These are phyloP conservation scores for Punctularia strigosozonata DNA, from an alignment of 768 basidiomycete genomes.

Conservation along the genomic window DNA sequence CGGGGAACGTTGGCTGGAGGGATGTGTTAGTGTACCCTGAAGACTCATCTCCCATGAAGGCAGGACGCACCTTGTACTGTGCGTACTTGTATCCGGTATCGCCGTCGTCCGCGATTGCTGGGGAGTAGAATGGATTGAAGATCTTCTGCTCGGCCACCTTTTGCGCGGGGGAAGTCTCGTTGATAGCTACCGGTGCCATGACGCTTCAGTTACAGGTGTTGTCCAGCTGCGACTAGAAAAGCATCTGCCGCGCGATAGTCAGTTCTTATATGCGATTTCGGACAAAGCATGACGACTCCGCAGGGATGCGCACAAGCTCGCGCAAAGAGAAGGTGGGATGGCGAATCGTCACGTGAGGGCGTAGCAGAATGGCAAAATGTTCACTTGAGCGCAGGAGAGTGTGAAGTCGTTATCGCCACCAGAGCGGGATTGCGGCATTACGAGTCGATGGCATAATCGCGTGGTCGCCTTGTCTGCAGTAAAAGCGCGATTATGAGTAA, in stretches of 20 bases:
- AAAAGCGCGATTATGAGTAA: too few relatives aligned
- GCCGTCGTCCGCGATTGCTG: slow-evolving; percentile 36
- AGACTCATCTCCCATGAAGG: background rate
- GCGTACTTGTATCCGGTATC: slow-evolving; percentile 42
- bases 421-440: too few relatives aligned
- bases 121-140: slow-evolving; percentile 63
- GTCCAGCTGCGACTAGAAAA: slow-evolving; percentile 1
- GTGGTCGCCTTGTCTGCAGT: too few relatives aligned
- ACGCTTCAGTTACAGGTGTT: background rate
- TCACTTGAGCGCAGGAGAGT: too few relatives aligned
- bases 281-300: background rate
- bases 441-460: too few relatives aligned
- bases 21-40: background rate
- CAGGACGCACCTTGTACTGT: slow-evolving; percentile 40
- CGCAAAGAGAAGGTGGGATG: slow-evolving; percentile 15
- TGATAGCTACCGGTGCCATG: slow-evolving; percentile 43
- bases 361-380: too few relatives aligned
- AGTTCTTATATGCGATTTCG: slow-evolving; percentile 1
- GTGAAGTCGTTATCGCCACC: too few relatives aligned
- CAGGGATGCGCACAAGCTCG: slow-evolving; percentile 6
- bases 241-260: background rate
- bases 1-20: slow-evolving; percentile 50
- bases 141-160: slow-evolving; percentile 16
- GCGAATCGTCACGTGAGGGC: slow-evolving; percentile 21
- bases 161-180: slow-evolving; percentile 14